Evolutionary conservation across 352 stramenopile species (phyloP).

Genomic region (Phytopythium delawarense): DNA sequence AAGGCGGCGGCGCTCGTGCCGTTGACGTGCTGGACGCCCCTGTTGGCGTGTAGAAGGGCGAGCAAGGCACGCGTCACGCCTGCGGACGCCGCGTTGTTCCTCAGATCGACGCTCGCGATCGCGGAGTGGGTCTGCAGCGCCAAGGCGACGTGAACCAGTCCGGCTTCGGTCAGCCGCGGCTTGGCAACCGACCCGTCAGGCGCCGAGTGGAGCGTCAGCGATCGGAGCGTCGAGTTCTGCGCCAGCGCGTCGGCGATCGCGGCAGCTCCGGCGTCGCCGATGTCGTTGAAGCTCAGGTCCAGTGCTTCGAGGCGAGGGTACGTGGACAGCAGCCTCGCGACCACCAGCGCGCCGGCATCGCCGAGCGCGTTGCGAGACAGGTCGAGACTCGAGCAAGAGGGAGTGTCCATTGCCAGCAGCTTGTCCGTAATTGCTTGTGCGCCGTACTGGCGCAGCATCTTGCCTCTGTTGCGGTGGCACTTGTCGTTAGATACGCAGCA

Average conservation of each 20-base stretch:
- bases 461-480: conserved; percentile 17
- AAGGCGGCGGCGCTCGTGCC: conserved; percentile 43
- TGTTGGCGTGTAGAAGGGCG: conserved; percentile 37
- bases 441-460: conserved; percentile 42
- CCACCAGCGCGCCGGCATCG: conserved; percentile 44
- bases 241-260: conserved; percentile 37
- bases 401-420: conserved; percentile 14
- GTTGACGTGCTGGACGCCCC: conserved; percentile 53
- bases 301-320: conserved; percentile 37
- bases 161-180: conserved; percentile 34
- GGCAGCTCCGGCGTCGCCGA: conserved; percentile 44
- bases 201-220: conserved; percentile 43
- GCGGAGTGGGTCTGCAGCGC: conserved; percentile 32
- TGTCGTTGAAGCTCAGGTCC: conserved; percentile 74
- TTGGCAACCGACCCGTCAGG: conserved; percentile 28
- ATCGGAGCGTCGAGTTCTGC: conserved; percentile 39
- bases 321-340: conserved; percentile 32
- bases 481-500: background rate
- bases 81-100: conserved; percentile 37
- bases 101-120: conserved; percentile 43
- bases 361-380: conserved; percentile 51
- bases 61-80: conserved; percentile 29
- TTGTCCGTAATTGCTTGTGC: conserved; percentile 39
- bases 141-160: conserved; percentile 27
- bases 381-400: conserved; percentile 33